A percentile compares a stretch with the other conserved stretches of the same genome.
phyloP scores from a whole-genome alignment of 192 early-diverging fungal species.

The Coemansia sp. region DNA sequence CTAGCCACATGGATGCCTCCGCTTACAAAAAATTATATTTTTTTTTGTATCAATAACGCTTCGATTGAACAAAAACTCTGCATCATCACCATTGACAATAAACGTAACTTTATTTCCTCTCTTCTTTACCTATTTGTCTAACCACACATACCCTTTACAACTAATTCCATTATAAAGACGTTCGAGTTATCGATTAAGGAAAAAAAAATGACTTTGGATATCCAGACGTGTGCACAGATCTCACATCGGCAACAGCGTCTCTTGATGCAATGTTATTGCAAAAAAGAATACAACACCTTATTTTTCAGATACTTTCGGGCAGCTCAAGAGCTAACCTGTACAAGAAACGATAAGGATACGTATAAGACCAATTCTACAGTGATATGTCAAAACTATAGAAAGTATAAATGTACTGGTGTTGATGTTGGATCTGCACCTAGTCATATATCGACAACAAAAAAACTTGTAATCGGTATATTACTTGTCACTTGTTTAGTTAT shows the following conservation, averaged over 20 bases:
- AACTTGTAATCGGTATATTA: conserved; percentile 6
- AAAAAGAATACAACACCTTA: conserved; percentile 26
- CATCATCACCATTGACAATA: too few relatives aligned
- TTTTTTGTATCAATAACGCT: too few relatives aligned
- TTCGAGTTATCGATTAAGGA: too few relatives aligned
- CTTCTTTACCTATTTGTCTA: too few relatives aligned
- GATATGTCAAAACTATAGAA: conserved; percentile 16
- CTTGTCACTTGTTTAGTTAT: conserved; percentile 4
- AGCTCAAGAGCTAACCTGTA: conserved; percentile 13
- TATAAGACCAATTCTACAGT: conserved; percentile 14
- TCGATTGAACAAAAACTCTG: too few relatives aligned
- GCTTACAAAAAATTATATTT: too few relatives aligned
- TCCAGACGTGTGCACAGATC: conserved; percentile 19
- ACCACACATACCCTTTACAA: too few relatives aligned
- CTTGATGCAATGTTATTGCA: conserved; percentile 37
- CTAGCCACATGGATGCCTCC: too few relatives aligned
- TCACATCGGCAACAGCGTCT: conserved; percentile 21
- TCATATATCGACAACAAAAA: conserved; percentile 8
- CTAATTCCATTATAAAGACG: too few relatives aligned
- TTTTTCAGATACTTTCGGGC: conserved; percentile 21
- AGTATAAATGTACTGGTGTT: conserved; percentile 18
- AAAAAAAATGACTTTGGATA: too few relatives aligned
- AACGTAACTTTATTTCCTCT: too few relatives aligned
- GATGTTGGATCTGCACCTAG: neutral
- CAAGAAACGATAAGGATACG: conserved; percentile 18